These are phyloP conservation scores for Clitopilus passeckerianus DNA, from an alignment of 768 basidiomycete species.

Conservation along the genomic window DNA sequence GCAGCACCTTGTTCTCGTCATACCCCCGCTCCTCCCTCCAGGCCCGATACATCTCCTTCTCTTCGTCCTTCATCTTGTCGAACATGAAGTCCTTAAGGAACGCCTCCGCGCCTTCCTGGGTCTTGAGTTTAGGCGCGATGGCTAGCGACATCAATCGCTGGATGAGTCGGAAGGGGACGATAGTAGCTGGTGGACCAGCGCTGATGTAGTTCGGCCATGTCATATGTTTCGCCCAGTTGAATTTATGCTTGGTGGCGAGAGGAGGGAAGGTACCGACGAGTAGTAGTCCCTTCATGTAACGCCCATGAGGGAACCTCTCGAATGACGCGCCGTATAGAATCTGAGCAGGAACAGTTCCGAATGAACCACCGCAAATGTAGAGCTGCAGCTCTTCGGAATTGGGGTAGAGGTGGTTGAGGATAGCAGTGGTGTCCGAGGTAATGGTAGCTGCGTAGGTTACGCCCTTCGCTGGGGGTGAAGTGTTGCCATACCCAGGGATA, in stretches of 20 bases:
- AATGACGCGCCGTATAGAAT: constrained; percentile 46
- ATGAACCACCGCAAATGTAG: constrained; percentile 44
- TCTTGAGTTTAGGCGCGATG: constrained; percentile 25
- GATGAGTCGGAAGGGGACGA: constrained; percentile 28
- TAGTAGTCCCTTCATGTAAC: constrained; percentile 33
- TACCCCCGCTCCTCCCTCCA: constrained; percentile 34
- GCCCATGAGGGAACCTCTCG: constrained; percentile 38
- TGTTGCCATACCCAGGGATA: constrained; percentile 44
- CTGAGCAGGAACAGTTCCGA: constrained; percentile 41
- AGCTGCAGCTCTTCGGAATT: constrained; percentile 25
- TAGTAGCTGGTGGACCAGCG: constrained; percentile 29
- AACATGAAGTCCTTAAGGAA: constrained; percentile 30
- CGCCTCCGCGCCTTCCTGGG: constrained; percentile 29
- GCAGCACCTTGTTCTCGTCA: constrained; percentile 32
- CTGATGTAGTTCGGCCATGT: constrained; percentile 33
- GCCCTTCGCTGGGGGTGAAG: constrained; percentile 26
- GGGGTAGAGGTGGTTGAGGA: constrained; percentile 36
- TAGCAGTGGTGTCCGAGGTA: constrained; percentile 27
- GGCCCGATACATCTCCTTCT: constrained; percentile 24
- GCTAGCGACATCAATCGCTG: constrained; percentile 17
- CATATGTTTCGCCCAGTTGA: constrained; percentile 30
- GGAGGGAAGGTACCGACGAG: constrained; percentile 35
- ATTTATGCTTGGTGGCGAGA: constrained; percentile 28
- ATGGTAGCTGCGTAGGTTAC: constrained; percentile 28
- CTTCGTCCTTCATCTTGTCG: constrained; percentile 25